These are phyloP conservation scores for Viola pubescens DNA, from an alignment of 441 rosid species.

Conservation along the genomic window DNA sequence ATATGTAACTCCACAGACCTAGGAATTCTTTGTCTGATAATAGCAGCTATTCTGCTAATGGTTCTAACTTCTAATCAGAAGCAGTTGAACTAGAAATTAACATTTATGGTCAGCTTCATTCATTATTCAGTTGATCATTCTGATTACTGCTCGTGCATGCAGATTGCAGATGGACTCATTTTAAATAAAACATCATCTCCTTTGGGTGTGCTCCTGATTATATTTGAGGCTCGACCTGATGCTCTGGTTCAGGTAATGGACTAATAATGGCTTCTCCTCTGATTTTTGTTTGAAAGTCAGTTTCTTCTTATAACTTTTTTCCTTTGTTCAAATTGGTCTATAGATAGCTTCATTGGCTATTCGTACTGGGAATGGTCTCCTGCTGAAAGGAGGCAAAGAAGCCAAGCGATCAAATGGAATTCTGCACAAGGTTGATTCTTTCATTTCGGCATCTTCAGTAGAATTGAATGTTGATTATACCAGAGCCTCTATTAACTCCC, in stretches of 20 bases:
- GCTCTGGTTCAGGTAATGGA: conserved; percentile 73
- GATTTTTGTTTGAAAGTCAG: too few relatives aligned
- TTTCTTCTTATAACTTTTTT: neutral
- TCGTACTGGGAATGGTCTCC: conserved; percentile 86
- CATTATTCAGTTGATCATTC: neutral
- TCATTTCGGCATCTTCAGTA: neutral
- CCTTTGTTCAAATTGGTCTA: conserved; percentile 6
- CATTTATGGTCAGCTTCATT: neutral
- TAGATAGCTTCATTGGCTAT: conserved; percentile 87
- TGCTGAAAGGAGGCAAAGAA: conserved; percentile 87
- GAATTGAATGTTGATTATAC: neutral
- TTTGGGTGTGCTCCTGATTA: conserved; percentile 79
- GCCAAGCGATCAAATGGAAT: conserved; percentile 76
- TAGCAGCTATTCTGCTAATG: too few relatives aligned
- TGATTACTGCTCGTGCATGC: conserved; percentile 19
- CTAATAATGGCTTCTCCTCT: neutral
- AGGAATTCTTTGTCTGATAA: too few relatives aligned
- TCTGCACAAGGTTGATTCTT: conserved; percentile 58
- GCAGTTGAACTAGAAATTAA: too few relatives aligned
- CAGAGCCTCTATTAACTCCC: neutral
- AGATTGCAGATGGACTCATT: conserved; percentile 79
- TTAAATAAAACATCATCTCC: conserved; percentile 83
- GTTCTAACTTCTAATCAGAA: too few relatives aligned
- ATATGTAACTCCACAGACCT: neutral
- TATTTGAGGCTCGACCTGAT: conserved; percentile 88